Evolutionary conservation across 31 red algal genomes (phyloP).

Genomic region (Endocladia muricata): DNA sequence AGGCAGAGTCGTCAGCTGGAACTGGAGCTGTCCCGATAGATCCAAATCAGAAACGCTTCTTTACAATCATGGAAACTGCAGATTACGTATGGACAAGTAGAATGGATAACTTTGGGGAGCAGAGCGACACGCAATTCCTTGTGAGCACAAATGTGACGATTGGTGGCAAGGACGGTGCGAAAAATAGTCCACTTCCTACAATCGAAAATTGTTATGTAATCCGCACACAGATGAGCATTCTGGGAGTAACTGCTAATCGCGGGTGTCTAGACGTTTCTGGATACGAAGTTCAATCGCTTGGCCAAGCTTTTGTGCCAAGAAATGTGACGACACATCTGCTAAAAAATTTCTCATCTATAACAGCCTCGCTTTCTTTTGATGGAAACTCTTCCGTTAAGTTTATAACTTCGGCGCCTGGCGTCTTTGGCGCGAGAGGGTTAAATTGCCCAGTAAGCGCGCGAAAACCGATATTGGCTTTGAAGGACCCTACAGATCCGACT

Average conservation of each 20-base stretch:
- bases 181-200: neutral
- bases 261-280: constrained; percentile 42
- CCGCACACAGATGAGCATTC: constrained; percentile 12
- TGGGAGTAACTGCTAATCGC: constrained; percentile 26
- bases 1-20: neutral
- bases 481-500: neutral
- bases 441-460: constrained; percentile 34
- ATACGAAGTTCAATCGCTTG: constrained; percentile 1
- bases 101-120: neutral
- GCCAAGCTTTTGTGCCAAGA: neutral
- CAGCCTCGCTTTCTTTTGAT: constrained; percentile 16
- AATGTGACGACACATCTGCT: neutral
- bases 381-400: constrained; percentile 27
- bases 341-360: constrained; percentile 27
- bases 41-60: constrained; percentile 19
- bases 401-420: neutral
- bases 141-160: constrained; percentile 8
- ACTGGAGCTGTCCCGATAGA: neutral
- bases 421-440: constrained; percentile 21
- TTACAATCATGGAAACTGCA: constrained; percentile 43
- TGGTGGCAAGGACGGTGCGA: neutral
- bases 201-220: constrained; percentile 26
- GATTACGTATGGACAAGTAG: constrained; percentile 53
- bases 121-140: constrained; percentile 27
- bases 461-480: constrained; percentile 23